These are phyloP conservation scores for Salicornia ramosissima DNA, from an alignment of 148 eudicot genomes.

Conservation along the genomic window DNA sequence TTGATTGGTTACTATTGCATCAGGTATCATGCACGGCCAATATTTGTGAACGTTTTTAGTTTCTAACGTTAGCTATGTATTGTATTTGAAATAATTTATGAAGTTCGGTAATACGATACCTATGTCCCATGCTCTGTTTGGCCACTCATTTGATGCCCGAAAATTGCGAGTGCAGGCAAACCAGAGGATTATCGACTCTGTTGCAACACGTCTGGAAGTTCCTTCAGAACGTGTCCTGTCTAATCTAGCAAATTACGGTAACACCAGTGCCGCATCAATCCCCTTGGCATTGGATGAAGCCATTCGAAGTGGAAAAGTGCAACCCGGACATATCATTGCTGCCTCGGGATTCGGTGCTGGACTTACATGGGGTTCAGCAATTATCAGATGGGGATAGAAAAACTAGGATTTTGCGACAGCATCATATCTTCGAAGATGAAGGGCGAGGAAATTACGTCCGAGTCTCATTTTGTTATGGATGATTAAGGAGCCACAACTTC, in stretches of 20 bases:
- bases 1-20: slow-evolving; percentile 94
- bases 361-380: slow-evolving; percentile 93
- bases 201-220: slow-evolving; percentile 59
- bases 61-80: not conserved
- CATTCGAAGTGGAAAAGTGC: slow-evolving; percentile 72
- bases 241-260: slow-evolving; percentile 84
- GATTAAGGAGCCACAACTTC: slow-evolving; percentile 12
- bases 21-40: slow-evolving; percentile 45
- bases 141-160: not conserved
- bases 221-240: slow-evolving; percentile 80
- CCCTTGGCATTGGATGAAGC: slow-evolving; percentile 95
- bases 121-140: not conserved
- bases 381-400: slow-evolving; percentile 68
- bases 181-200: slow-evolving; percentile 84
- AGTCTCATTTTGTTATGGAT: not conserved
- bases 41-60: not conserved
- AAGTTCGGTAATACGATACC: not conserved
- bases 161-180: slow-evolving; percentile 58
- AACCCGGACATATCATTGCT: slow-evolving; percentile 76
- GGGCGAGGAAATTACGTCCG: not conserved
- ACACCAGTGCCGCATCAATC: slow-evolving; percentile 93
- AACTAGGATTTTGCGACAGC: not conserved
- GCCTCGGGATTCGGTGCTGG: slow-evolving; percentile 97
- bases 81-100: not conserved
- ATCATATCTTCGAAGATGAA: slow-evolving; percentile 1